phyloP scores from a whole-genome alignment of 345 rosid species.

The Isatis tinctoria region DNA sequence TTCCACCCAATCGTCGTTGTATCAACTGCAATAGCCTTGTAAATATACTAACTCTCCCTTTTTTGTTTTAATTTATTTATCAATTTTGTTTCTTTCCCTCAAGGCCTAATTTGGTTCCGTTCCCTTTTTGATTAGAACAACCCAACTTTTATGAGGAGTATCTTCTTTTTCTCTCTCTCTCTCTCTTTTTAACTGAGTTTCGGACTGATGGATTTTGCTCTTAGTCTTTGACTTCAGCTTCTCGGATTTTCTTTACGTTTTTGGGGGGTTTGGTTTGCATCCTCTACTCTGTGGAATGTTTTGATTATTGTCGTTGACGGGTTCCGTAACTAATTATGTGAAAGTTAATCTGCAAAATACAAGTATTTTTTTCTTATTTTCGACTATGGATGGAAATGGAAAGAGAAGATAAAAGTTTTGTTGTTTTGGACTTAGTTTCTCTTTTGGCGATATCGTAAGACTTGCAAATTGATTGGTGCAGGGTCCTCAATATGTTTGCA shows the following conservation, averaged over 20 bases:
- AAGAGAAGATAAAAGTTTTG: not conserved
- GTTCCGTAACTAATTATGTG: not conserved
- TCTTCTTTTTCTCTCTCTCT: not conserved
- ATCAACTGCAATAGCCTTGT: slow-evolving; percentile 97
- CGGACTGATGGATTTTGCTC: slow-evolving; percentile 10
- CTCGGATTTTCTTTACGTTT: not conserved
- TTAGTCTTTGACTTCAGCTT: slow-evolving; percentile 19
- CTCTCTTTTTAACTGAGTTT: not conserved
- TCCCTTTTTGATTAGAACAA: not conserved
- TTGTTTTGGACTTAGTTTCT: not conserved
- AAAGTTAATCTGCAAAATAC: not conserved
- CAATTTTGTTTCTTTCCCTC: not conserved
- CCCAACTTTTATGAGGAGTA: not conserved
- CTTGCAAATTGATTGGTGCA: slow-evolving; percentile 39
- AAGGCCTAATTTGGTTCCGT: not conserved
- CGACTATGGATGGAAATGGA: not conserved
- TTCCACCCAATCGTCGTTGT: slow-evolving; percentile 95
- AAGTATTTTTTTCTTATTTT: not conserved
- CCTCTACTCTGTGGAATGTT: not conserved
- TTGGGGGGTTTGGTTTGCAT: not conserved
- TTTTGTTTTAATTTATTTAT: not conserved
- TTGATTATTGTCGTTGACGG: slow-evolving; percentile 4
- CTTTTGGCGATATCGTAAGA: slow-evolving; percentile 14
- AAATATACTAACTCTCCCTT: not conserved
- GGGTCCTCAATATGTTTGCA: slow-evolving; percentile 98